A percentile compares a stretch with the other conserved stretches of the same genome.
Evolutionary conservation across 179 eudicot genomes (phyloP).

Genomic region (Vitellaria paradoxa): DNA sequence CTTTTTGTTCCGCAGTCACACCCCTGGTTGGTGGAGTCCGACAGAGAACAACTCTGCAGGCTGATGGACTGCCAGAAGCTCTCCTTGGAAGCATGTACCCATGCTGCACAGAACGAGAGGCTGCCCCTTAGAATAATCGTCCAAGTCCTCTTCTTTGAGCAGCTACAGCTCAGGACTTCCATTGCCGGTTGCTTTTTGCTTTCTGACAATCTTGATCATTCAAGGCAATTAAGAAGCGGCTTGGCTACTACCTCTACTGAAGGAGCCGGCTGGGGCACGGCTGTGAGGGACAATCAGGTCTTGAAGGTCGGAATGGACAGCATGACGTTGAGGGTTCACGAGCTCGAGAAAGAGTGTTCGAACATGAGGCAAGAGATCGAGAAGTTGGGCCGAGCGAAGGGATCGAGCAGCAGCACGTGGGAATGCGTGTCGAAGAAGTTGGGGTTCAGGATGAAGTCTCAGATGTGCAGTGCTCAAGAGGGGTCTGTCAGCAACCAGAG

Average conservation of each 20-base stretch:
- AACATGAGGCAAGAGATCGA: constrained; percentile 77
- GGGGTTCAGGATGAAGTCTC: constrained; percentile 48
- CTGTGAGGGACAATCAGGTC: constrained; percentile 63
- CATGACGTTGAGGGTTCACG: constrained; percentile 71
- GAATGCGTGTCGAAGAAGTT: constrained; percentile 46
- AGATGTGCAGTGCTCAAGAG: constrained; percentile 64
- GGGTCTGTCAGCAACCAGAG: constrained; percentile 50
- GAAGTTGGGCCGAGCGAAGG: constrained; percentile 51
- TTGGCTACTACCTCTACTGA: constrained; percentile 35
- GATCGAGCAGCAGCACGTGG: constrained; percentile 34
- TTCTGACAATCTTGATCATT: constrained; percentile 59
- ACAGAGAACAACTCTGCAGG: constrained; percentile 59
- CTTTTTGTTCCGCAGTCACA: constrained; percentile 47
- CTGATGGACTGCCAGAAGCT: constrained; percentile 74
- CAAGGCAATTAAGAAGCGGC: constrained; percentile 56
- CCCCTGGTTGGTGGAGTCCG: constrained; percentile 60
- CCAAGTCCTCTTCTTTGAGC: constrained; percentile 78
- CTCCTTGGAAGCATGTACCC: constrained; percentile 72
- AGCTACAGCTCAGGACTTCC: constrained; percentile 64
- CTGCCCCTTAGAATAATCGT: constrained; percentile 59
- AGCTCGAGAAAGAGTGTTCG: constrained; percentile 87
- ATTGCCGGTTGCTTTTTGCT: constrained; percentile 68
- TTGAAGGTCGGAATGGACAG: constrained; percentile 64
- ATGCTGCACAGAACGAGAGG: constrained; percentile 72
- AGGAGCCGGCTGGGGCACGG: constrained; percentile 45